These are phyloP conservation scores for Hemisphaericaspora lyxosophila DNA, from an alignment of 1,139 yeast genomes.

Conservation along the genomic window DNA sequence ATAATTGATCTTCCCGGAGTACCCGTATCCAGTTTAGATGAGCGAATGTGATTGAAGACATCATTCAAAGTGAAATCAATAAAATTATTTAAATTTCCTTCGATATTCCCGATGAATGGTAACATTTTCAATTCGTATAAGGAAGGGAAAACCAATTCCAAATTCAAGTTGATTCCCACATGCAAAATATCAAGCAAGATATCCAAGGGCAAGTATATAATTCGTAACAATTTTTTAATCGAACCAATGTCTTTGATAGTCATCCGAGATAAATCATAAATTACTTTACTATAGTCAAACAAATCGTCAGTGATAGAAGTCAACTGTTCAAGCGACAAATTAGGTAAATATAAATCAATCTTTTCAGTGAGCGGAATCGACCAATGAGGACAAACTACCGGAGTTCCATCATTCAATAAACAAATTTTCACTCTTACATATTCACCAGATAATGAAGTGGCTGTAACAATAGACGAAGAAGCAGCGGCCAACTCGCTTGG, in stretches of 20 bases:
- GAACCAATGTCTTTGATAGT: constrained; percentile 34
- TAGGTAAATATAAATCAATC: constrained; percentile 54
- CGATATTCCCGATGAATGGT: constrained; percentile 52
- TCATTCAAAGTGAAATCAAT: constrained; percentile 72
- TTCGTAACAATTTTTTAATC: constrained; percentile 42
- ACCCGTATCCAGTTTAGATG: constrained; percentile 16
- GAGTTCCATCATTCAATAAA: constrained; percentile 77
- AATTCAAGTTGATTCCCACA: constrained; percentile 62
- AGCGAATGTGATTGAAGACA: constrained; percentile 76
- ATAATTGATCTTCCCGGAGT: constrained; percentile 59
- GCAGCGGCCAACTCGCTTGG: constrained; percentile 26
- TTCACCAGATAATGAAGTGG: constrained; percentile 84
- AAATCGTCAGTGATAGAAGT: constrained; percentile 42
- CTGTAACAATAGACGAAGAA: constrained; percentile 75
- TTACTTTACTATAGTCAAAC: constrained; percentile 44
- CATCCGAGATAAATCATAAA: constrained; percentile 43
- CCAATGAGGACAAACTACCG: constrained; percentile 78
- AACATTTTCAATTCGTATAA: constrained; percentile 54
- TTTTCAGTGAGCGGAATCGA: constrained; percentile 55
- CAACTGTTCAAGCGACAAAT: constrained; percentile 42
- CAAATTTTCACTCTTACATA: constrained; percentile 73
- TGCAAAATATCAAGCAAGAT: constrained; percentile 58
- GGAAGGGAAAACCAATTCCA: constrained; percentile 84
- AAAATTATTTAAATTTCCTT: constrained; percentile 61
- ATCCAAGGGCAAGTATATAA: constrained; percentile 59